A percentile compares a stretch with the other conserved stretches of the same genome.
Evolutionary conservation across 495 filamentous ascomycete species (phyloP).

Genomic region (Polyplosphaeria fusca): DNA sequence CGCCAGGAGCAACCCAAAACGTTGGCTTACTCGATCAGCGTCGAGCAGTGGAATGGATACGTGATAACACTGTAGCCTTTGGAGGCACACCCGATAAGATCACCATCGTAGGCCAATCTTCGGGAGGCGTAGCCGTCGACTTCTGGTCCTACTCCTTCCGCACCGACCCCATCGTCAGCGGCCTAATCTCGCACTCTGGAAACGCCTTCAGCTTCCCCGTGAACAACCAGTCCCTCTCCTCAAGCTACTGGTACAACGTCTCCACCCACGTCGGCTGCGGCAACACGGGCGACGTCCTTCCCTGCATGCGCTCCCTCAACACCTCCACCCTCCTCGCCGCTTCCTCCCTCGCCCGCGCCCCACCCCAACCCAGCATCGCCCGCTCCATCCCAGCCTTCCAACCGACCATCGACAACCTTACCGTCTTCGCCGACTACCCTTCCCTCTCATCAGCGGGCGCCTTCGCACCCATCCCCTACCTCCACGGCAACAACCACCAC

Average conservation of each 20-base stretch:
- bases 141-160: constrained; percentile 1
- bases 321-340: neutral
- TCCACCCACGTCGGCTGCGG: neutral
- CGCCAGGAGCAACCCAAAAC: constrained; percentile 33
- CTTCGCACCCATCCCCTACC: constrained; percentile 40
- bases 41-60: constrained; percentile 9
- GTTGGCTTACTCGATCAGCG: constrained; percentile 5
- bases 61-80: constrained; percentile 10
- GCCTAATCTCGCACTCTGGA: constrained; percentile 6
- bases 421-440: constrained; percentile 8
- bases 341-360: neutral
- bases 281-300: neutral
- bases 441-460: neutral
- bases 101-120: constrained; percentile 2
- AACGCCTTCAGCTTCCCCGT: constrained; percentile 1
- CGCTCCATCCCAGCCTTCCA: neutral
- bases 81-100: constrained; percentile 4
- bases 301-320: neutral
- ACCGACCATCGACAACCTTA: neutral
- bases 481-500: neutral
- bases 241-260: constrained; percentile 1
- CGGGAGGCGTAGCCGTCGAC: constrained; percentile 6
- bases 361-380: neutral
- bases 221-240: neutral
- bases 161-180: constrained; percentile 6